Base-by-base conservation (phyloP, 176 grass and related monocot species). In the Phragmites australis region DNA sequence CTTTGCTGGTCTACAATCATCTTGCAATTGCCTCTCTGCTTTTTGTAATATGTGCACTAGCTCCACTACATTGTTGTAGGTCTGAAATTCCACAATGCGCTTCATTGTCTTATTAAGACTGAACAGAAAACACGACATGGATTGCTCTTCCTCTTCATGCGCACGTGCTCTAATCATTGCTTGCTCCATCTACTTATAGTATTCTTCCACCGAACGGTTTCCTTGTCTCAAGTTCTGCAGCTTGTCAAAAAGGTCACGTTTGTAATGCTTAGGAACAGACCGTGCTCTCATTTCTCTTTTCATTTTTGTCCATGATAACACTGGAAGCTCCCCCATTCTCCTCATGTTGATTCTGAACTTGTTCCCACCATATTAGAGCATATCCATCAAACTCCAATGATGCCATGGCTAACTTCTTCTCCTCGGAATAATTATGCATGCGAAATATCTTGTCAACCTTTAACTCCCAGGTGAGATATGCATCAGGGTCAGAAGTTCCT, bases 111-210 rank as follows among this genome's bases (percentile, higher is more conserved):
- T 46, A 40, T 7, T 46, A 12, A 69, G 12, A 1, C 21, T 41
- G 12, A n/a, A 69, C 11, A 69, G 65, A 69, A 69, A 64, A 39
- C 65, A 11, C 44, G 41, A n/a, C 40, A 68, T 69, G 21, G 65
- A 46, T 13, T 69, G 41, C 65, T 46, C 65, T 22, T 69, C 41
- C 45, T 27, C 65, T 7, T 69, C 65, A 15, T 46, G 41, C 6
- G 48, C 67, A 16, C 12, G 12, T 26, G 16, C 60, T 64, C 59
- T 62, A 60, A 44, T 68, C 39, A 47, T 70, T 22, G 22, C 67
- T 8, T 47, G 13, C 23, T 70, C 67, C 67, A 46, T 70, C 23
- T 70, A 12, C 41, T 64, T 64, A 7, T 64, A 64, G 30, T 64
- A 64, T 37, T 64, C 60, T 37, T 64, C 60, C 6, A 64, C 60